phyloP scores from a whole-genome alignment of 495 filamentous ascomycete genomes.

The Xylaria venustula region DNA sequence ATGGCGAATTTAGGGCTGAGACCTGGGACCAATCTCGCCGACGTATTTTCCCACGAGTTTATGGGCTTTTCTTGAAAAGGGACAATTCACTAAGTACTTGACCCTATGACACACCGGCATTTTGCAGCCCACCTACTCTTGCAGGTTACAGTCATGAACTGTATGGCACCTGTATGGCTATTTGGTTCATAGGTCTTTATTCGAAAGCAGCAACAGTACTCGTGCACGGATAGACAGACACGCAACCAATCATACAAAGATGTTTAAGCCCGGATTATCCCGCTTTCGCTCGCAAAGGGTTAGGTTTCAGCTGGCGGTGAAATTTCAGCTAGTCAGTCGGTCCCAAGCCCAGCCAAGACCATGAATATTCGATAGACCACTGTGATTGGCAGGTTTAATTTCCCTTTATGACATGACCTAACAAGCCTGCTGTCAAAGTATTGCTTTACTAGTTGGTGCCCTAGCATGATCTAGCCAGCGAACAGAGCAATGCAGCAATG shows the following conservation, averaged over 20 bases:
- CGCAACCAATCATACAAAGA: not conserved
- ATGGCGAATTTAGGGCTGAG: constrained; percentile 62
- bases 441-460: not conserved
- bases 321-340: not conserved
- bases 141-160: too few relatives aligned
- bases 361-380: not conserved
- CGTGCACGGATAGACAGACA: too few relatives aligned
- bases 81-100: too few relatives aligned
- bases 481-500: not conserved
- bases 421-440: too few relatives aligned
- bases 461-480: not conserved
- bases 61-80: not conserved
- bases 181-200: too few relatives aligned
- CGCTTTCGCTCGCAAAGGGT: not conserved
- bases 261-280: not conserved
- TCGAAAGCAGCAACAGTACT: too few relatives aligned
- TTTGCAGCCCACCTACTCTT: too few relatives aligned
- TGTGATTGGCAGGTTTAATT: not conserved
- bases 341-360: too few relatives aligned
- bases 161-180: not conserved
- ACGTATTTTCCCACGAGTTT: constrained; percentile 24
- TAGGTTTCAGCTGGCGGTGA: constrained; percentile 1
- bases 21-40: constrained; percentile 30
- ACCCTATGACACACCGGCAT: too few relatives aligned
- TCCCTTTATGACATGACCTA: not conserved